Evolutionary conservation across 441 rosid species (phyloP).

Genomic region (Erysimum pusillum): DNA sequence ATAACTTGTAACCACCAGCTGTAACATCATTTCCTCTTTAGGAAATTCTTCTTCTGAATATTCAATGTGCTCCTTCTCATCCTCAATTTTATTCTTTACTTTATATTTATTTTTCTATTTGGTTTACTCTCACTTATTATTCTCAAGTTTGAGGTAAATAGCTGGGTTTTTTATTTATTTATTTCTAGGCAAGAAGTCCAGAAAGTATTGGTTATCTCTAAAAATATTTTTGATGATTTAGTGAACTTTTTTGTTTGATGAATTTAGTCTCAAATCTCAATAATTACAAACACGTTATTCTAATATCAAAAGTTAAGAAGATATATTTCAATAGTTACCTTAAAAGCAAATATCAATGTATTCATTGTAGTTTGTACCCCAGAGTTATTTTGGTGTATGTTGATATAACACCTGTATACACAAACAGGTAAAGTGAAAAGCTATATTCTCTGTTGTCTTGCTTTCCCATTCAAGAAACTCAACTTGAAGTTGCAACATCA

Average conservation of each 20-base stretch:
- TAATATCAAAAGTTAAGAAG: not conserved
- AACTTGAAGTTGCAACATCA: conserved; percentile 45
- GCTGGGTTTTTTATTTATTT: not conserved
- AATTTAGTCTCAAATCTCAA: not conserved
- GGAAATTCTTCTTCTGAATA: conserved; percentile 42
- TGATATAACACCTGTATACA: conserved; percentile 37
- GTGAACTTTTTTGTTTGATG: not conserved
- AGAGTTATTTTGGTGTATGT: conserved; percentile 27
- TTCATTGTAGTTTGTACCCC: conserved; percentile 16
- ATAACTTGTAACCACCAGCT: conserved; percentile 48
- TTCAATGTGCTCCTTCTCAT: conserved; percentile 49
- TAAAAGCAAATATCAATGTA: not conserved
- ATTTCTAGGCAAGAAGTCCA: not conserved
- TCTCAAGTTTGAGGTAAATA: not conserved
- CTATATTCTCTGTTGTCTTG: conserved; percentile 42
- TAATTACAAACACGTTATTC: not conserved
- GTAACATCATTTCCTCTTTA: conserved; percentile 46
- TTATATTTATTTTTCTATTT: not conserved
- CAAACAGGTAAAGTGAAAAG: conserved; percentile 39
- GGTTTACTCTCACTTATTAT: conserved; percentile 4
- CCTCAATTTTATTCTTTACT: not conserved
- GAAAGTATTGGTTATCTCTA: not conserved
- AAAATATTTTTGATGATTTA: not conserved
- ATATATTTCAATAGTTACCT: not conserved
- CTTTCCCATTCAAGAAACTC: conserved; percentile 42